Base-by-base conservation (phyloP, 768 basidiomycete genomes). In the Termitomyces heimii region DNA sequence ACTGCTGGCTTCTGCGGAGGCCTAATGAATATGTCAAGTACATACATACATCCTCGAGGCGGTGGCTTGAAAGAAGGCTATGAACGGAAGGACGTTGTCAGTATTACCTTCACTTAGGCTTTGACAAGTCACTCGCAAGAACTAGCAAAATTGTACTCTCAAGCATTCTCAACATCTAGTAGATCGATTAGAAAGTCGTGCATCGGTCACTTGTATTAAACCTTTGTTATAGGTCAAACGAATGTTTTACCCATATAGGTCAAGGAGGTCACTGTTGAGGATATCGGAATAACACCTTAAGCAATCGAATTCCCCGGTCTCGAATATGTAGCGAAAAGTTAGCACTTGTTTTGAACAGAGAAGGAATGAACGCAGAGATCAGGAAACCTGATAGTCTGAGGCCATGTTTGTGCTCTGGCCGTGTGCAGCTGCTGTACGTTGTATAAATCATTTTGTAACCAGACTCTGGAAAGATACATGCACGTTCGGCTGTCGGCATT, bases 101-200 rank as follows among this genome's bases (percentile, higher is more conserved):
- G 71, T 73, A 9, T 65, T 65, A 16, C 82, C 80, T 14, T 65
- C 62, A 10, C 80, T 79, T 82, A n/a, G n/a, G n/a, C n/a, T n/a
- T n/a, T n/a, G n/a, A n/a, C n/a, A n/a, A n/a, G n/a, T n/a, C n/a
- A n/a, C n/a, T n/a, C n/a, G n/a, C n/a, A n/a, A n/a, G n/a, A n/a
- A n/a, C n/a, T n/a, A n/a, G n/a, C n/a, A n/a, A n/a, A n/a, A n/a
- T n/a, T n/a, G n/a, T n/a, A n/a, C 44, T 32, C 69, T 73, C 28
- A 75, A 45, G 43, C 75, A 78, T 61, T 80, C 75, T 20, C 82
- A 61, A 52, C n/a, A n/a, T 81, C 77, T 14, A 58, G 60, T 9
- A 80, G 56, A 14, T 54, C 57, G 16, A 64, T 0, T 61, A 4
- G 69, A 70, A 6, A 75, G 74, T 4, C 79, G 75, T 53, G 69